Evolutionary conservation across 257 asterid species (phyloP), one percentile per base, ranked within the genome.

Genomic region (Solanum verrucosum): DNA sequence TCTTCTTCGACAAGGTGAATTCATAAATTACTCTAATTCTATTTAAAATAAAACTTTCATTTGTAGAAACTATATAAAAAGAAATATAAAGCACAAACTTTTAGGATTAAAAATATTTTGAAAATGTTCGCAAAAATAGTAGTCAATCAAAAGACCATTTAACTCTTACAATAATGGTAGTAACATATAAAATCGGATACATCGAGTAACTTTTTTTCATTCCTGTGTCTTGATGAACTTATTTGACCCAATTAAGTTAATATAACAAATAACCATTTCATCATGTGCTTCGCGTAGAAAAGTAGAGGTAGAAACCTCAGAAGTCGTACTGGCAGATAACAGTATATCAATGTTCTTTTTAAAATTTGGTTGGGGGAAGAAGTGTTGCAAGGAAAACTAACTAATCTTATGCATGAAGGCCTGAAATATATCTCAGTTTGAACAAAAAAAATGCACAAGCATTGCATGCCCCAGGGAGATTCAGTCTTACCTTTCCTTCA

Each of bases 401-500:
- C 65, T 16, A 7, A 52, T 18, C 21, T 82, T 82, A 25, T 31
- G 46, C 86, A 82, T 49, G 31, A 20, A 82, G 11, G 31, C 83
- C 31, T 75, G 79, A 84, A 44, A 34, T 37, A 34, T 52, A 60
- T 59, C 5, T 52, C 74, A 63, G 78, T 40, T 68, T 31, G 42
- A 70, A 35, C 78, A 0, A 6, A 18, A 79, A 77, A 13, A 12
- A 4, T 35, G 67, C 20, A 38, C 27, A 63, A 25, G 63, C 73
- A 13, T 15, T 13, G n/a, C 14, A 9, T 13, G 25, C 9, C 35
- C 40, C 56, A 70, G 52, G 6, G 5, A 31, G 16, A 82, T 31
- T 56, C 65, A 63, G 21, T 20, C 72, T 88, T 94, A 97, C 99
- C 99, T 94, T 91, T 97, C 99, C 89, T 97, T 97, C 94, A 97